These are phyloP conservation scores for Rhodosporidiobolus odoratus DNA, from an alignment of 768 basidiomycete species.

Conservation along the genomic window DNA sequence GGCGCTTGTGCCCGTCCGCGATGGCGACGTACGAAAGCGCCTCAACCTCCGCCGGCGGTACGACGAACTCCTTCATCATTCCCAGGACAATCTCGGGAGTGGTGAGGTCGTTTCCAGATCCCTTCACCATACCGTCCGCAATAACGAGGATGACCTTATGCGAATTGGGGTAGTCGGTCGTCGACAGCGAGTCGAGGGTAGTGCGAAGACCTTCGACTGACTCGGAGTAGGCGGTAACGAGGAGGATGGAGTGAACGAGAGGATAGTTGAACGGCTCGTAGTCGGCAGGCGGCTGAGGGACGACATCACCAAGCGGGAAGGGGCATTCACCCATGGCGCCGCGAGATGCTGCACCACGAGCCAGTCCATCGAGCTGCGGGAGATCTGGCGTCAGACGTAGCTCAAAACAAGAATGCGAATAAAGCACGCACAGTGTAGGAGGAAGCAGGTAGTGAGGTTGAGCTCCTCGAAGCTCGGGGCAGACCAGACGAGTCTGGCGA, in stretches of 20 bases:
- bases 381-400: conserved; percentile 20
- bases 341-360: conserved; percentile 43
- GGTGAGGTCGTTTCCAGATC: conserved; percentile 76
- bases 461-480: conserved; percentile 71
- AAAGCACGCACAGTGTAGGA: conserved; percentile 42
- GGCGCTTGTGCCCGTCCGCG: conserved; percentile 98
- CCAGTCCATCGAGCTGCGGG: conserved; percentile 32
- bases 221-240: conserved; percentile 98
- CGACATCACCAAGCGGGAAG: conserved; percentile 81
- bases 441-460: conserved; percentile 60
- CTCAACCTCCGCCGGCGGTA: conserved; percentile 75
- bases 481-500: conserved; percentile 65
- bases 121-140: conserved; percentile 97
- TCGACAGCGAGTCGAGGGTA: conserved; percentile 95
- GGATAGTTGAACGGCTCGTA: conserved; percentile 96
- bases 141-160: conserved; percentile 95
- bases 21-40: conserved; percentile 95
- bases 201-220: conserved; percentile 92
- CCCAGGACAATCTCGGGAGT: conserved; percentile 89
- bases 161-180: conserved; percentile 96
- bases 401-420: conserved; percentile 37
- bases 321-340: conserved; percentile 68
- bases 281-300: conserved; percentile 84
- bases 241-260: conserved; percentile 83
- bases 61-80: conserved; percentile 96